Percentiles rank a stretch among this genome's conserved stretches.
Conservation (phyloP, 2,329 filamentous ascomycete species). For the Colletotrichum chlorophyti region DNA sequence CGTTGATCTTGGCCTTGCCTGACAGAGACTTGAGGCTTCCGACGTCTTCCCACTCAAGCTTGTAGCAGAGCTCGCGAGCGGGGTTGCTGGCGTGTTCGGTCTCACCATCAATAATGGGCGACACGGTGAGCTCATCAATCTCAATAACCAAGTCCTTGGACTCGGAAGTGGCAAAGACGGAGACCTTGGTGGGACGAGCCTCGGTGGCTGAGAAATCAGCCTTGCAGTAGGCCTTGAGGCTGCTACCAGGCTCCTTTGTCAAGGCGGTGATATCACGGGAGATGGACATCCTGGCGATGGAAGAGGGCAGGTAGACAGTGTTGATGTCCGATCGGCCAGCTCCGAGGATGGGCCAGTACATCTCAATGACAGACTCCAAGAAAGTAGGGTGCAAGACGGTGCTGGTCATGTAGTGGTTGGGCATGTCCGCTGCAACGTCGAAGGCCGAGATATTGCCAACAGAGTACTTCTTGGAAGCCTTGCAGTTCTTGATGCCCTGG, state of each 20-base stretch:
- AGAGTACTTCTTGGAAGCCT: slow-evolving; percentile 35
- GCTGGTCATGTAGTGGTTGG: slow-evolving; percentile 30
- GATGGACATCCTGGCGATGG: slow-evolving; percentile 37
- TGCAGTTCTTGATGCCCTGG: slow-evolving; percentile 55
- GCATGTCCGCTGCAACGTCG: slow-evolving; percentile 30
- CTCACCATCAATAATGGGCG: slow-evolving; percentile 31
- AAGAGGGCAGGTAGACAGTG: slow-evolving; percentile 42
- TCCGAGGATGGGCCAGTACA: slow-evolving; percentile 42
- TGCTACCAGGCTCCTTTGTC: slow-evolving; percentile 40
- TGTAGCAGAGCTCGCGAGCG: slow-evolving; percentile 33
- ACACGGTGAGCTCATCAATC: slow-evolving; percentile 33
- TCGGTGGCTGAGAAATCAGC: slow-evolving; percentile 25
- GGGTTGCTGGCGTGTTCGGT: slow-evolving; percentile 23
- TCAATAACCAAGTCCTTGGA: slow-evolving; percentile 32
- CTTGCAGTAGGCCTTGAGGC: slow-evolving; percentile 32
- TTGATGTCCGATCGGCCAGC: slow-evolving; percentile 36
- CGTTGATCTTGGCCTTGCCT: slow-evolving; percentile 16
- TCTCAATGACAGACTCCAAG: slow-evolving; percentile 32
- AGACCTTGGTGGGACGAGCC: slow-evolving; percentile 30
- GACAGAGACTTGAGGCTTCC: slow-evolving; percentile 23
- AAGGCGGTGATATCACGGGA: slow-evolving; percentile 38
- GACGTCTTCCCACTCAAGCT: slow-evolving; percentile 33
- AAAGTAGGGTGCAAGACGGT: slow-evolving; percentile 32
- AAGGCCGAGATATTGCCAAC: slow-evolving; percentile 19
- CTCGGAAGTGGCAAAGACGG: slow-evolving; percentile 28